phyloP scores from a whole-genome alignment of 768 basidiomycete species.

The Lentinus tigrinus region DNA sequence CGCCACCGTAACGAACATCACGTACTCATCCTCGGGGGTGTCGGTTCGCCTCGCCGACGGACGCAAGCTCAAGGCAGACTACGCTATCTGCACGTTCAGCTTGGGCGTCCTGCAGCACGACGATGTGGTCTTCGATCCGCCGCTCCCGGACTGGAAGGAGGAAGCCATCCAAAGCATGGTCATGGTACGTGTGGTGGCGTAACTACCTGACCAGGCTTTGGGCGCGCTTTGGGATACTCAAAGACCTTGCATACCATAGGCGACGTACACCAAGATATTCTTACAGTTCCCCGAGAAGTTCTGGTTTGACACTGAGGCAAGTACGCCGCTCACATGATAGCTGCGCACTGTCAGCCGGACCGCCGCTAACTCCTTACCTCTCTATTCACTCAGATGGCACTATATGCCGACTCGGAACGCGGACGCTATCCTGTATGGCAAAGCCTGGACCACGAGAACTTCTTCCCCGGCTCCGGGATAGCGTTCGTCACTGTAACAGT shows the following conservation, averaged over 20 bases:
- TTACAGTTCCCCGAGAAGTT: constrained; percentile 61
- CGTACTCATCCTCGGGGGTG: constrained; percentile 46
- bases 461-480: constrained; percentile 61
- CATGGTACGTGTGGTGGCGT: constrained; percentile 39
- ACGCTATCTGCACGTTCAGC: constrained; percentile 68
- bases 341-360: background rate
- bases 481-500: constrained; percentile 52
- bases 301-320: constrained; percentile 49
- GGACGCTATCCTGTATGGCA: constrained; percentile 73
- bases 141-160: constrained; percentile 54
- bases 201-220: constrained; percentile 36
- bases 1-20: constrained; percentile 47
- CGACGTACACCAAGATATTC: constrained; percentile 68
- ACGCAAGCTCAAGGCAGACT: constrained; percentile 45
- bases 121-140: constrained; percentile 55
- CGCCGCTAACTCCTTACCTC: background rate
- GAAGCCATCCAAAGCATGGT: constrained; percentile 63
- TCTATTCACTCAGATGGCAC: constrained; percentile 40
- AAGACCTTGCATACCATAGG: constrained; percentile 24
- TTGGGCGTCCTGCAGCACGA: constrained; percentile 66
- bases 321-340: background rate
- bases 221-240: background rate
- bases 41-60: constrained; percentile 47
- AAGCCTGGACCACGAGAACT: constrained; percentile 53
- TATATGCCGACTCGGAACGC: constrained; percentile 58